Percentiles rank a stretch among this genome's conserved stretches.
Conservation (phyloP, 2,329 filamentous ascomycete species). For the Stemphylium vesicarium region DNA sequence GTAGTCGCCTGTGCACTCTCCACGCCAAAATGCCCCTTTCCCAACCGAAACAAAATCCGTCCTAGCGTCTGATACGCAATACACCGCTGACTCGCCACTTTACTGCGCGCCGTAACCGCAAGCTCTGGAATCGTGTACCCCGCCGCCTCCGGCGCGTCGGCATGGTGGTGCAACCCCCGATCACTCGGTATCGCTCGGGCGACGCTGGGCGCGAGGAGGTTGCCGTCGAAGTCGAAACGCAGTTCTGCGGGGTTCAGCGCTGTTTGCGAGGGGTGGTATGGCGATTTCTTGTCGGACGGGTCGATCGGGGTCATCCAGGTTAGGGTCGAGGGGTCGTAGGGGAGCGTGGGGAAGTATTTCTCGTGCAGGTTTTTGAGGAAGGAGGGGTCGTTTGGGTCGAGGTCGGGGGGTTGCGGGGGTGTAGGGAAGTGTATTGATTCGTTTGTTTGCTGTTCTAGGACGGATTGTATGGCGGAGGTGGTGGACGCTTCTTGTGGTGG, state of each 20-base stretch:
- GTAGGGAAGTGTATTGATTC: slow-evolving; percentile 68
- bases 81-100: slow-evolving; percentile 85
- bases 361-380: slow-evolving; percentile 85
- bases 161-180: slow-evolving; percentile 90
- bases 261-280: slow-evolving; percentile 80
- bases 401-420: slow-evolving; percentile 65
- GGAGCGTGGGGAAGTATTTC: slow-evolving; percentile 91
- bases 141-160: slow-evolving; percentile 87
- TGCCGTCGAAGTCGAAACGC: slow-evolving; percentile 87
- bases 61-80: slow-evolving; percentile 92
- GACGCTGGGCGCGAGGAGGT: slow-evolving; percentile 76
- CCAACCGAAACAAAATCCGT: slow-evolving; percentile 81
- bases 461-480: neutral
- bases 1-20: slow-evolving; percentile 50
- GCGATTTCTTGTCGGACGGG: slow-evolving; percentile 68
- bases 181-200: slow-evolving; percentile 76
- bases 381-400: slow-evolving; percentile 81
- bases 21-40: slow-evolving; percentile 71
- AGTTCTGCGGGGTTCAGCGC: slow-evolving; percentile 77
- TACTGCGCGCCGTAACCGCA: slow-evolving; percentile 77
- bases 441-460: slow-evolving; percentile 59
- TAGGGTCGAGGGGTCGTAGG: slow-evolving; percentile 82
- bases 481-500: no score
- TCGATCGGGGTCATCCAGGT: slow-evolving; percentile 83
- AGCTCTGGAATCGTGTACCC: slow-evolving; percentile 93